Base-by-base conservation (phyloP, 345 rosid species). In the Odontarrhena argentea region DNA sequence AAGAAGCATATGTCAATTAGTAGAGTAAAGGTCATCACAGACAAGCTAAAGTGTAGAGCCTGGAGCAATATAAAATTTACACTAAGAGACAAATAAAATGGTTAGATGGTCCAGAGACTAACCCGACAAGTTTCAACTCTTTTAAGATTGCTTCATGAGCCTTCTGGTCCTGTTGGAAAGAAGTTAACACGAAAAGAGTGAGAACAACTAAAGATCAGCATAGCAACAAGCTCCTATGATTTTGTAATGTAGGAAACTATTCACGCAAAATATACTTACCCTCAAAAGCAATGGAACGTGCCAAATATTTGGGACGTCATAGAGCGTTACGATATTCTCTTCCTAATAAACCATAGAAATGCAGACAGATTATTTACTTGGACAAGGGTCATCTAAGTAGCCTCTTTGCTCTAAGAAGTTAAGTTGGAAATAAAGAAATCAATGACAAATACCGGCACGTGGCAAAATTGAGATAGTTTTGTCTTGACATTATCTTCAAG, bases 271-370 rank as follows among this genome's bases (percentile, higher is more conserved):
- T 40, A 41, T 12, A 75, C 87, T 73, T 80, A 94, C 99, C 74
- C 83, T 86, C 12, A 94, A 69, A 52, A 94, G 84, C 56, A 91
- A 68, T 14, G 99, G 99, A 76, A 94, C 82, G 36, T 91, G 96
- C 97, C 99, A 94, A 49, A 94, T 94, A 74, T 94, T 91, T 36
- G 97, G 81, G 53, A 94, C 97, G 56, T 94, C 99, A 62, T 84
- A 78, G 42, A 94, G 81, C 38, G 96, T 86, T 67, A 94, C 66
- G 14, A 94, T 88, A 68, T 88, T 88, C 69, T 80, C 89, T 47
- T 63, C 95, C 99, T 94, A 83, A 0, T 70, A 76, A 74, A 48
- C 44, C 22, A 68, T 15, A 67, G 38, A 30, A 67, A 67, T 45
- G 76, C 30, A 74, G 46, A 34, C 36, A 51, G 9, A 42, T 26